Conservation (phyloP, 2,329 filamentous ascomycete genomes). For the Scleromitrula shiraiana region DNA sequence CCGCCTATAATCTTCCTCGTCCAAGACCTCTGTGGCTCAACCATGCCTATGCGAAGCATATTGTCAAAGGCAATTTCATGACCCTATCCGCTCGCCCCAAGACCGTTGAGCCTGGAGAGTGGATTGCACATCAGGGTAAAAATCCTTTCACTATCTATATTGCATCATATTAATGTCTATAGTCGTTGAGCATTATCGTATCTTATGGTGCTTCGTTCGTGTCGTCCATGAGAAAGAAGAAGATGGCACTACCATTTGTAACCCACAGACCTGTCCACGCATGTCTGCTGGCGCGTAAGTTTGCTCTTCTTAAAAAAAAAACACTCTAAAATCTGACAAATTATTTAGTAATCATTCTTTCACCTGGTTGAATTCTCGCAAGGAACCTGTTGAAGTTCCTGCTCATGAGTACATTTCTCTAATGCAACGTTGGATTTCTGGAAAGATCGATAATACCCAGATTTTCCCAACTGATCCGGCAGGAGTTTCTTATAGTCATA, state of each 20-base stretch:
- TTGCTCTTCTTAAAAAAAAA: not conserved
- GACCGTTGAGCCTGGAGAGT: conserved; percentile 89
- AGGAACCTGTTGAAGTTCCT: conserved; percentile 83
- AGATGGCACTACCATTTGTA: conserved; percentile 72
- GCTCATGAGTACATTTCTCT: conserved; percentile 91
- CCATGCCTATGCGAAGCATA: conserved; percentile 68
- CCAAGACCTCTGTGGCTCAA: conserved; percentile 68
- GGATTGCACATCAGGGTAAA: conserved; percentile 89
- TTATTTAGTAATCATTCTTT: conserved; percentile 72
- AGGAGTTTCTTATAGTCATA: conserved; percentile 57
- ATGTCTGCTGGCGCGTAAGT: conserved; percentile 93
- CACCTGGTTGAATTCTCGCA: conserved; percentile 87
- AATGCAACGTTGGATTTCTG: conserved; percentile 94
- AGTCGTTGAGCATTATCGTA: conserved; percentile 91
- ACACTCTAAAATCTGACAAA: conserved; percentile 1
- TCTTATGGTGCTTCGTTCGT: conserved; percentile 81
- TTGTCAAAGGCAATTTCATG: conserved; percentile 97
- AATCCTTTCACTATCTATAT: conserved; percentile 16
- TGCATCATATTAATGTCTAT: conserved; percentile 11
- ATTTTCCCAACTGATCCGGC: conserved; percentile 86
- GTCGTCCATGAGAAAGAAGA: conserved; percentile 82
- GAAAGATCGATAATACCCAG: conserved; percentile 82
- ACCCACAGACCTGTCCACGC: conserved; percentile 71
- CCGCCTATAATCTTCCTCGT: conserved; percentile 55
- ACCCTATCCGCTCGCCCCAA: conserved; percentile 87